Conservation (phyloP, 2,329 filamentous ascomycete genomes). For the Nemania sp. region DNA sequence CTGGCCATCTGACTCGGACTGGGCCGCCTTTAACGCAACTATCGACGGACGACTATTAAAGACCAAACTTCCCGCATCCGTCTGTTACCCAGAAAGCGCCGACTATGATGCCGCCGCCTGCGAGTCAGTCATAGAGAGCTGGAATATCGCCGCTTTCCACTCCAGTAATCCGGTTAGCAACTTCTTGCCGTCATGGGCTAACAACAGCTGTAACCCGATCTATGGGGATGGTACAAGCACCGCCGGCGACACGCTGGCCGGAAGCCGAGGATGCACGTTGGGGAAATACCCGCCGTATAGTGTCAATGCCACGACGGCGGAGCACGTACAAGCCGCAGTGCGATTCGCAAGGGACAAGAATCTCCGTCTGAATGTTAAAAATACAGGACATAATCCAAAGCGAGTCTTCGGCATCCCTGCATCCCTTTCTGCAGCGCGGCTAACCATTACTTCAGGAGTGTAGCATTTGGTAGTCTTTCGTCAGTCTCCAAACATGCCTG, state of each 20-base stretch:
- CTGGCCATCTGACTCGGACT: background rate
- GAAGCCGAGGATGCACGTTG: background rate
- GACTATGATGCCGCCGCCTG: background rate
- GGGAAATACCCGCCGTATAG: background rate
- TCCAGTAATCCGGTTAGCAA: background rate
- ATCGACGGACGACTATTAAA: background rate
- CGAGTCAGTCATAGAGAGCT: background rate
- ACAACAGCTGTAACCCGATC: constrained; percentile 7
- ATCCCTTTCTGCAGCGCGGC: too few species aligned
- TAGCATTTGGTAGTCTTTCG: constrained; percentile 1
- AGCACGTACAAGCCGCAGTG: constrained; percentile 9
- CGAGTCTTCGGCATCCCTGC: too few species aligned
- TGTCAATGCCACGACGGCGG: constrained; percentile 4
- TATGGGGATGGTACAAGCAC: constrained; percentile 8
- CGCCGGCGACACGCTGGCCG: background rate
- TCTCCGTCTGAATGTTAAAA: constrained; percentile 4
- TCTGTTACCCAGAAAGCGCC: background rate
- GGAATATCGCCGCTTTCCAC: background rate
- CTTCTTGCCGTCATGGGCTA: background rate
- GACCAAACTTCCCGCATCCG: background rate
- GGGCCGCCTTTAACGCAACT: background rate
- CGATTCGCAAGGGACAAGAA: constrained; percentile 3
- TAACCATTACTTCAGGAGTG: background rate
- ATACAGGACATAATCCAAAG: constrained; percentile 3
- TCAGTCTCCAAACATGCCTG: background rate